Conservation (phyloP, 2,329 filamentous ascomycete genomes). For the Verticillium nonalfalfae region DNA sequence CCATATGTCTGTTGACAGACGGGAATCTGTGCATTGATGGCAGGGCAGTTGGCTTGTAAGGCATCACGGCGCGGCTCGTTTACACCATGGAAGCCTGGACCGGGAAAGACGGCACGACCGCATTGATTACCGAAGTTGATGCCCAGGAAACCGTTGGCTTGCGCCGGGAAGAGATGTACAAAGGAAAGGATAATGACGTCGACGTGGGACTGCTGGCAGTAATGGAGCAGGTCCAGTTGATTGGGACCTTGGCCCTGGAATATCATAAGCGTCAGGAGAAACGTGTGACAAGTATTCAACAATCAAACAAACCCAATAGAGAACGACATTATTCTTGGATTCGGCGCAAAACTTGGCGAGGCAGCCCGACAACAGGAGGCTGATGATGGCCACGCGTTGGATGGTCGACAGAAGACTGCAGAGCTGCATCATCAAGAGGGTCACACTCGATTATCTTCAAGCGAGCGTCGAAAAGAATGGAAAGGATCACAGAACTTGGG, state of each 20-base stretch:
- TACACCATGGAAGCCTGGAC: constrained; percentile 23
- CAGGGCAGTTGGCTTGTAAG: constrained; percentile 25
- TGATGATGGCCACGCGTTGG: neutral
- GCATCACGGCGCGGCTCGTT: constrained; percentile 21
- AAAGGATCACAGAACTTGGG: neutral
- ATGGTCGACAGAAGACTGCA: neutral
- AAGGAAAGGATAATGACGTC: constrained; percentile 37
- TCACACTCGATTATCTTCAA: no score
- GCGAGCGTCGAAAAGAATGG: neutral
- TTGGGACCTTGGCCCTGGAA: constrained; percentile 30
- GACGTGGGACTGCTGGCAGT: constrained; percentile 29
- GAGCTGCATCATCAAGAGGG: neutral
- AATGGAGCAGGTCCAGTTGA: constrained; percentile 26
- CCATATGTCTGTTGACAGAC: constrained; percentile 27
- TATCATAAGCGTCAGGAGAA: neutral
- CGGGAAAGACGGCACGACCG: constrained; percentile 20
- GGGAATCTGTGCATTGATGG: constrained; percentile 26
- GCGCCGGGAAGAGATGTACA: constrained; percentile 31
- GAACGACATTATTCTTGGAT: constrained; percentile 30
- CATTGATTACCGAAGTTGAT: constrained; percentile 36
- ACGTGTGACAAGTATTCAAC: no score
- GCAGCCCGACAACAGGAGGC: neutral
- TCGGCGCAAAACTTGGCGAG: constrained; percentile 17
- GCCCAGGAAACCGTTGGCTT: constrained; percentile 33
- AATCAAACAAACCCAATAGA: constrained; percentile 29